Percentiles rank a stretch among this genome's conserved stretches.
Conservation (phyloP, 495 filamentous ascomycete genomes). For the Aspergillus egyptiacus region DNA sequence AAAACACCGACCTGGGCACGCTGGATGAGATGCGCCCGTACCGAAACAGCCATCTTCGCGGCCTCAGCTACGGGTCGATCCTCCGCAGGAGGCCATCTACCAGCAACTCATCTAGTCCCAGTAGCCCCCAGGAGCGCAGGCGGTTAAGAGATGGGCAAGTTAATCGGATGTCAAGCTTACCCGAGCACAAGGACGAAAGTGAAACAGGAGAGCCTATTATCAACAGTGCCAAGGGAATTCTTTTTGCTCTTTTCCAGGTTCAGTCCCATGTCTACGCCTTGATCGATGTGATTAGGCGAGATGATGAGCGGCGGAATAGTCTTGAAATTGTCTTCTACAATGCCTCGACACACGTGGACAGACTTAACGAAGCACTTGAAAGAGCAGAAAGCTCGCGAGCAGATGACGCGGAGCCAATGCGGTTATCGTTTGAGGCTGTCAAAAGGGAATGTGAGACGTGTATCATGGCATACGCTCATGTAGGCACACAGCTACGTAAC, state of each 20-base stretch:
- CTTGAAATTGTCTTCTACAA: constrained; percentile 75
- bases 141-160: constrained; percentile 53
- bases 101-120: constrained; percentile 54
- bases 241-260: constrained; percentile 78
- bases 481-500: constrained; percentile 62
- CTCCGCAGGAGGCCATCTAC: constrained; percentile 50
- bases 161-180: constrained; percentile 74
- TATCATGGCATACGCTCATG: constrained; percentile 68
- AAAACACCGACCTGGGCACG: constrained; percentile 66
- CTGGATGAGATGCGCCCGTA: constrained; percentile 68
- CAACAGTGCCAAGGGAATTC: constrained; percentile 77
- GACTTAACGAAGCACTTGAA: constrained; percentile 67
- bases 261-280: constrained; percentile 69
- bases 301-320: constrained; percentile 59
- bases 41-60: constrained; percentile 73
- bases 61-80: constrained; percentile 73
- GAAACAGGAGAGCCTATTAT: constrained; percentile 57
- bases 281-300: constrained; percentile 63
- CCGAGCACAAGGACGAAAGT: constrained; percentile 67
- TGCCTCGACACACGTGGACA: constrained; percentile 66
- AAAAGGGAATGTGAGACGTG: constrained; percentile 65
- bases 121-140: constrained; percentile 47
- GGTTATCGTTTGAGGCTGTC: constrained; percentile 46
- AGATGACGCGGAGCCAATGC: constrained; percentile 37
- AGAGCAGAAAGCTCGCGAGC: constrained; percentile 47